Conservation (phyloP, 2,329 filamentous ascomycete species). For the Colletotrichum sojae region DNA sequence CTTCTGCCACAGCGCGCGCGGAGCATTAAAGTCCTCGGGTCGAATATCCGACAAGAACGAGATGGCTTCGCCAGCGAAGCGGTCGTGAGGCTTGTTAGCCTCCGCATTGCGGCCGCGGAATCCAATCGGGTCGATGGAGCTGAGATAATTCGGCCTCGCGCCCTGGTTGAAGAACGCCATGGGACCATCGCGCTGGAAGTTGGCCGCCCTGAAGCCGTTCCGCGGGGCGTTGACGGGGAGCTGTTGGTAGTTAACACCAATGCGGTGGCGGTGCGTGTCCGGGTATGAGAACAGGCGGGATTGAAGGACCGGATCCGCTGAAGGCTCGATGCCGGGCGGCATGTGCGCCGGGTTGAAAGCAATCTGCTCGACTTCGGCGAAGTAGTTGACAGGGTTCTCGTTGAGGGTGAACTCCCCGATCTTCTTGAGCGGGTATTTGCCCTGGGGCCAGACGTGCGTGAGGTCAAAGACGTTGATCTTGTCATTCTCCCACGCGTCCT, state of each 20-base stretch:
- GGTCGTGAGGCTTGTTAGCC: conserved; percentile 54
- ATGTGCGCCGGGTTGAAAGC: conserved; percentile 76
- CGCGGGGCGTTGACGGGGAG: conserved; percentile 72
- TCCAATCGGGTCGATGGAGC: conserved; percentile 49
- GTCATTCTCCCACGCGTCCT: conserved; percentile 50
- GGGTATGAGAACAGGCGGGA: conserved; percentile 73
- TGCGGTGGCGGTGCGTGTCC: conserved; percentile 73
- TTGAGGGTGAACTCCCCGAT: conserved; percentile 76
- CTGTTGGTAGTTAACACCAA: conserved; percentile 75
- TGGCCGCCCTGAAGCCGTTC: conserved; percentile 69
- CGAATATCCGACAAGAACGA: conserved; percentile 56
- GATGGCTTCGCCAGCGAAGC: conserved; percentile 56
- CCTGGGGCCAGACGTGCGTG: conserved; percentile 71
- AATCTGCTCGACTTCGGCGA: conserved; percentile 77
- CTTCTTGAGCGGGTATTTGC: conserved; percentile 72
- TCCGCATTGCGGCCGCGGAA: conserved; percentile 53
- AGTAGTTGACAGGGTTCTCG: conserved; percentile 76
- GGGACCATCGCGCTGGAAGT: conserved; percentile 76
- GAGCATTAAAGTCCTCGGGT: conserved; percentile 60
- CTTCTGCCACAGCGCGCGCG: conserved; percentile 71
- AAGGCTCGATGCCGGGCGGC: conserved; percentile 74
- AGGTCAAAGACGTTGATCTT: conserved; percentile 68
- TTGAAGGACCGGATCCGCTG: conserved; percentile 74
- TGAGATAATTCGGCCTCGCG: conserved; percentile 39
- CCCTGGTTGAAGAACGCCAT: conserved; percentile 66